Percentiles rank a stretch among this genome's conserved stretches.
Conservation (phyloP, 345 rosid genomes). For the Noccaea bulbosa region DNA sequence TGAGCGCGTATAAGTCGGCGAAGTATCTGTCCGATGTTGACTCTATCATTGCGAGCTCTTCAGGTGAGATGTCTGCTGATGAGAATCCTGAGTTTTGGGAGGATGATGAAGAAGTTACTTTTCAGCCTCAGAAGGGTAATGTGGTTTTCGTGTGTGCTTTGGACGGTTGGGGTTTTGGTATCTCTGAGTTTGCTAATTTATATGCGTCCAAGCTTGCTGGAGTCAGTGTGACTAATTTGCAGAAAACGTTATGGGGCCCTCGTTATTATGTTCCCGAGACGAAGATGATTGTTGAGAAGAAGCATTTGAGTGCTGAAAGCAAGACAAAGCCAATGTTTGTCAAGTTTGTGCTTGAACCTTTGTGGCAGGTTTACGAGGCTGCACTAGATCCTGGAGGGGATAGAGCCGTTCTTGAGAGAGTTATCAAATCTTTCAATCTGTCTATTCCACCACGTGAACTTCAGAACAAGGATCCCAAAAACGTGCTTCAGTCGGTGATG, state of each 20-base stretch:
- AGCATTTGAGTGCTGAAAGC: constrained; percentile 56
- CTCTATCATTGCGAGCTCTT: constrained; percentile 63
- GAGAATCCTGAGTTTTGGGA: constrained; percentile 73
- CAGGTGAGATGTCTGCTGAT: constrained; percentile 58
- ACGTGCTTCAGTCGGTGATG: constrained; percentile 79
- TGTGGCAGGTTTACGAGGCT: constrained; percentile 87
- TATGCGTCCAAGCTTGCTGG: constrained; percentile 78
- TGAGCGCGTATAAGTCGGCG: constrained; percentile 82
- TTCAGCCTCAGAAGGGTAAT: constrained; percentile 93
- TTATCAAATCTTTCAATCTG: constrained; percentile 73
- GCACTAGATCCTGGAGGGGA: constrained; percentile 73
- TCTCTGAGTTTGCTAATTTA: constrained; percentile 75
- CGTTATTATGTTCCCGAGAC: constrained; percentile 69
- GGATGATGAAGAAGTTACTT: constrained; percentile 92
- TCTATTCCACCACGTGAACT: constrained; percentile 79
- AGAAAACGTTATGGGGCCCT: constrained; percentile 91
- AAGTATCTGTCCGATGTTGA: constrained; percentile 95
- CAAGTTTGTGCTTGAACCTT: constrained; percentile 91
- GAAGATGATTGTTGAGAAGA: constrained; percentile 90
- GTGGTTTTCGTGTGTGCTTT: constrained; percentile 86
- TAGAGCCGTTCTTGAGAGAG: constrained; percentile 63
- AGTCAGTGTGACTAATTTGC: constrained; percentile 63
- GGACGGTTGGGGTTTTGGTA: constrained; percentile 94
- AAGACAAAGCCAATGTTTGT: constrained; percentile 94
- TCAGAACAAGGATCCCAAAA: constrained; percentile 83